Percentiles rank a stretch among this genome's conserved stretches.
Evolutionary conservation across 23 red algal genomes (phyloP).

Genomic region (Chondrus crispus): DNA sequence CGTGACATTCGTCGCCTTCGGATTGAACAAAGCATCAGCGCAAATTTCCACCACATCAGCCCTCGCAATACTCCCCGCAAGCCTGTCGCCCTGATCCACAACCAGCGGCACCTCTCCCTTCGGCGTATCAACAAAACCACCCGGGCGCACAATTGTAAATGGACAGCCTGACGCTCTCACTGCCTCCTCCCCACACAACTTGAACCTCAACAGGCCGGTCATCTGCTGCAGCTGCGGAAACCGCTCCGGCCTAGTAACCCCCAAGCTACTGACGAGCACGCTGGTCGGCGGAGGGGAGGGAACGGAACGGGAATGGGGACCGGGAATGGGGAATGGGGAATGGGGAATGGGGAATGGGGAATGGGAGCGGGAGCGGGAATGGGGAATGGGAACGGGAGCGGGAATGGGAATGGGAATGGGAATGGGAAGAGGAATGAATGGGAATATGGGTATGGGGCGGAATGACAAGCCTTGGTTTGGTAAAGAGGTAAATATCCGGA

Average conservation of each 20-base stretch:
- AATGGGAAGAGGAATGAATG: no score
- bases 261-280: background rate
- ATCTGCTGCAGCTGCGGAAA: conserved; percentile 18
- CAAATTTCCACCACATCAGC: conserved; percentile 59
- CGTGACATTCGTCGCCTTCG: background rate
- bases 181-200: conserved; percentile 1
- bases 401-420: no score
- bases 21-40: conserved; percentile 4
- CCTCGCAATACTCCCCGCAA: conserved; percentile 56
- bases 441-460: no score
- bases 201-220: background rate
- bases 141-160: conserved; percentile 75
- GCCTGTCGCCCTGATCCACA: conserved; percentile 60
- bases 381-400: no score
- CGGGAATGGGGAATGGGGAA: no score
- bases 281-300: no score
- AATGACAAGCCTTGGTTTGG: no score
- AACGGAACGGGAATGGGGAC: no score
- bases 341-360: no score
- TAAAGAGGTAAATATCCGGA: no score
- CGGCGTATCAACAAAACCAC: conserved; percentile 56
- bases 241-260: background rate
- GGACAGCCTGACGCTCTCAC: conserved; percentile 44
- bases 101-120: conserved; percentile 14
- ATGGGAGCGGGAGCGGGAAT: no score